Evolutionary conservation across 306 rosid species (phyloP).

Genomic region (Casuarina cunninghamiana): DNA sequence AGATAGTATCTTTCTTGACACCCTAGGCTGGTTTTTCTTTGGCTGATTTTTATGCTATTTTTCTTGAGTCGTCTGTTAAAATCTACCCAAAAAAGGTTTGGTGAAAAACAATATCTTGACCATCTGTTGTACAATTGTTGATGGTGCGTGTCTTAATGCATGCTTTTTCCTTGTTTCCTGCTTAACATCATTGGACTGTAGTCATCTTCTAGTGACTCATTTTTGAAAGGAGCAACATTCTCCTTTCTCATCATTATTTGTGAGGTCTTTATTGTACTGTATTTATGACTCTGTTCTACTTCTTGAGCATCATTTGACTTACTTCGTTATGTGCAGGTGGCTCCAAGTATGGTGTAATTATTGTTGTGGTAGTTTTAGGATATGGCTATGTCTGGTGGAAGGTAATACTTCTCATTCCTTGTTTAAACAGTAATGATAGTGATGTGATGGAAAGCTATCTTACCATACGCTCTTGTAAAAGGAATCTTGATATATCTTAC

Average conservation of each 20-base stretch:
- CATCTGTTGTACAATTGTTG: background rate
- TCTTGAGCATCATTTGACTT: constrained; percentile 26
- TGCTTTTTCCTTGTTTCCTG: constrained; percentile 9
- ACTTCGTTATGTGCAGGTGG: constrained; percentile 50
- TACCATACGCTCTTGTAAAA: constrained; percentile 6
- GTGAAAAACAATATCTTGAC: background rate
- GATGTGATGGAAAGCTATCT: constrained; percentile 16
- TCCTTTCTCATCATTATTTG: background rate
- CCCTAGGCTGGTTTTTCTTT: background rate
- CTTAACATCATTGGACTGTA: background rate
- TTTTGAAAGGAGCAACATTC: background rate
- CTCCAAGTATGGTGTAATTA: constrained; percentile 57
- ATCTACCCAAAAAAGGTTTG: background rate
- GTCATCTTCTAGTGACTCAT: background rate
- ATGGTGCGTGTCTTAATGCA: constrained; percentile 9
- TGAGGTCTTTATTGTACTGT: background rate
- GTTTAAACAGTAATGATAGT: constrained; percentile 9
- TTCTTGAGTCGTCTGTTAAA: background rate
- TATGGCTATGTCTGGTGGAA: constrained; percentile 93
- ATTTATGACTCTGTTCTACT: background rate
- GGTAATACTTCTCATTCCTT: constrained; percentile 49
- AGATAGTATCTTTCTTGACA: background rate
- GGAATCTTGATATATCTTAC: constrained; percentile 16
- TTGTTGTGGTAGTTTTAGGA: constrained; percentile 68
- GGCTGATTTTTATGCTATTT: background rate